Evolutionary conservation across 2,329 filamentous ascomycete species (phyloP).

Genomic region (Bipolaris bicolor): DNA sequence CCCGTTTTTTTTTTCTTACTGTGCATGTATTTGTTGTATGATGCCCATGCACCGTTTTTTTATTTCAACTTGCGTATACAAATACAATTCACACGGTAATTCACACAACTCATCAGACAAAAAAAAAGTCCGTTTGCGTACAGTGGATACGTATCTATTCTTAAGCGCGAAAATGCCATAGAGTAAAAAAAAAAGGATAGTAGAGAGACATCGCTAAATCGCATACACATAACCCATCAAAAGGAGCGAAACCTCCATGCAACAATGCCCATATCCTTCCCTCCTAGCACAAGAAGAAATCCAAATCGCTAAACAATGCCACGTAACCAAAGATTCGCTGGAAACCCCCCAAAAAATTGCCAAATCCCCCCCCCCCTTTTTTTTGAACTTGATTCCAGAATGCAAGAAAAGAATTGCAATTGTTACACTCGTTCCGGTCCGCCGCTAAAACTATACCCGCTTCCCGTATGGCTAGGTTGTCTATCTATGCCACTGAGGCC

Average conservation of each 20-base stretch:
- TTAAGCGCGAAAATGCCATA: too few relatives aligned
- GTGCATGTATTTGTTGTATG: too few relatives aligned
- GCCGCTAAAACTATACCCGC: slow-evolving; percentile 29
- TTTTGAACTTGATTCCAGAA: too few relatives aligned
- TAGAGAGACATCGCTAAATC: neutral
- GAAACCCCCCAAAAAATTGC: too few relatives aligned
- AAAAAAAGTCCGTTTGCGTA: too few relatives aligned
- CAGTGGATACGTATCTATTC: neutral
- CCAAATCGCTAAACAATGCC: neutral
- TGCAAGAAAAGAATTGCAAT: neutral
- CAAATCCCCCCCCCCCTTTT: too few relatives aligned
- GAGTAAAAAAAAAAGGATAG: neutral
- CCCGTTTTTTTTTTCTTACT: too few relatives aligned
- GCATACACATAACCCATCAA: neutral
- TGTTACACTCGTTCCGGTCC: slow-evolving; percentile 6
- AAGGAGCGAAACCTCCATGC: neutral
- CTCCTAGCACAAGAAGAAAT: neutral
- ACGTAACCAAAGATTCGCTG: too few relatives aligned
- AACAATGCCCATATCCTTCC: neutral
- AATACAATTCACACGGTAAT: neutral
- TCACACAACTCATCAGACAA: too few relatives aligned
- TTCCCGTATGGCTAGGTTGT: slow-evolving; percentile 25
- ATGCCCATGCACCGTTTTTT: too few relatives aligned
- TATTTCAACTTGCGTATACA: too few relatives aligned
- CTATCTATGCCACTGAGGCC: slow-evolving; percentile 8